A percentile compares a stretch with the other conserved stretches of the same genome.
These are phyloP conservation scores for Decorospora gaudefroyi DNA, from an alignment of 2,329 filamentous ascomycete genomes.

Conservation along the genomic window DNA sequence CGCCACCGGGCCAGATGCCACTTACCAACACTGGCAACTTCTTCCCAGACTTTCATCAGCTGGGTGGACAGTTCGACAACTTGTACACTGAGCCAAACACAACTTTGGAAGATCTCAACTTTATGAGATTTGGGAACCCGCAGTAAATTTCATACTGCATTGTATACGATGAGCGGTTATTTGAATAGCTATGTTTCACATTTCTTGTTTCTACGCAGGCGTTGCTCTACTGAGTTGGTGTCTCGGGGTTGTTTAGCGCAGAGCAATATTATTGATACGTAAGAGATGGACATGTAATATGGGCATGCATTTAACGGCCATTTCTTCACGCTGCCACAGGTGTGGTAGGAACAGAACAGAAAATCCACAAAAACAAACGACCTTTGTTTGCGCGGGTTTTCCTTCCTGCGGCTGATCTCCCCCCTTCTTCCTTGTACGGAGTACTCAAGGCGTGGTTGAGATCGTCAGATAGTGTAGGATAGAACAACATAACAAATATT, in stretches of 20 bases:
- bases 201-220: conserved; percentile 20
- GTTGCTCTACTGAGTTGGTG: conserved; percentile 17
- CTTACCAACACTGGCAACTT: conserved; percentile 39
- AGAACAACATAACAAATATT: conserved; percentile 20
- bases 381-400: conserved; percentile 33
- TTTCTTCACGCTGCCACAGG: too few species aligned
- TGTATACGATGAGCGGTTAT: conserved; percentile 27
- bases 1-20: conserved; percentile 29
- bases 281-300: conserved; percentile 22
- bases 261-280: conserved; percentile 21
- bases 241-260: conserved; percentile 22
- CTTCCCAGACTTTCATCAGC: conserved; percentile 47
- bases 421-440: conserved; percentile 34
- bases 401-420: conserved; percentile 36
- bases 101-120: conserved; percentile 39
- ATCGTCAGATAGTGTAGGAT: conserved; percentile 42
- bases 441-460: conserved; percentile 38
- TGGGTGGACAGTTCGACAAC: conserved; percentile 49
- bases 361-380: conserved; percentile 42
- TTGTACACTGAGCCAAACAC: conserved; percentile 35
- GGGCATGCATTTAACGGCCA: too few species aligned
- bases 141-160: conserved; percentile 25
- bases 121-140: conserved; percentile 28
- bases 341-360: conserved; percentile 42
- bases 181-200: conserved; percentile 28